Conservation (phyloP, 2,329 filamentous ascomycete species). For the Xylaria sp. region DNA sequence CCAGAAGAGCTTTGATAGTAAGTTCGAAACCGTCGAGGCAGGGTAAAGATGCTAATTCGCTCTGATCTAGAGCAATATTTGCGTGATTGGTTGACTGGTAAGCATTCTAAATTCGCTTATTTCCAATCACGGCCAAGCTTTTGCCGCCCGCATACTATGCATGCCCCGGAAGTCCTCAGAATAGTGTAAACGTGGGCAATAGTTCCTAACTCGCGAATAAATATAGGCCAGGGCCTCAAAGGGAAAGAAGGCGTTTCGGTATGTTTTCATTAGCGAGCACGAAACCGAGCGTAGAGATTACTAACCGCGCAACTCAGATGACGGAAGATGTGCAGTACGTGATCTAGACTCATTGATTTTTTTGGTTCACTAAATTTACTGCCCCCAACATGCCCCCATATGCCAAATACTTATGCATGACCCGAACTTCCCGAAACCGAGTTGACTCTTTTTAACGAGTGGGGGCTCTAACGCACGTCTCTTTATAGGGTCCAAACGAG, state of each 20-base stretch:
- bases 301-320: slow-evolving; percentile 33
- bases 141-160: background rate
- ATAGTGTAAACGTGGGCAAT: background rate
- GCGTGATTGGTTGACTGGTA: slow-evolving; percentile 38
- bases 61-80: slow-evolving; percentile 35
- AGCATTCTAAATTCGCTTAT: background rate
- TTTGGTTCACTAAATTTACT: background rate
- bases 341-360: background rate
- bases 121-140: background rate
- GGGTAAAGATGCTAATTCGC: slow-evolving; percentile 18
- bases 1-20: slow-evolving; percentile 84
- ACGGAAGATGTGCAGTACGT: slow-evolving; percentile 36
- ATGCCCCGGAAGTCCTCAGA: background rate
- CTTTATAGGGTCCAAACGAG: slow-evolving; percentile 32
- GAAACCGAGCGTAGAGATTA: background rate
- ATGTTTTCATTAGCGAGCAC: slow-evolving; percentile 8
- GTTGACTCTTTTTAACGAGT: background rate
- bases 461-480: slow-evolving; percentile 8
- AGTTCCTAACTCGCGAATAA: slow-evolving; percentile 12
- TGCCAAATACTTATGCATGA: background rate
- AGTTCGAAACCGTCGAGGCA: background rate
- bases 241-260: slow-evolving; percentile 73
- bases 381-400: background rate
- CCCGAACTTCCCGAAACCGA: background rate
- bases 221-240: slow-evolving; percentile 76